Evolutionary conservation across 768 basidiomycete genomes (phyloP).

Genomic region (Epithele typhae): DNA sequence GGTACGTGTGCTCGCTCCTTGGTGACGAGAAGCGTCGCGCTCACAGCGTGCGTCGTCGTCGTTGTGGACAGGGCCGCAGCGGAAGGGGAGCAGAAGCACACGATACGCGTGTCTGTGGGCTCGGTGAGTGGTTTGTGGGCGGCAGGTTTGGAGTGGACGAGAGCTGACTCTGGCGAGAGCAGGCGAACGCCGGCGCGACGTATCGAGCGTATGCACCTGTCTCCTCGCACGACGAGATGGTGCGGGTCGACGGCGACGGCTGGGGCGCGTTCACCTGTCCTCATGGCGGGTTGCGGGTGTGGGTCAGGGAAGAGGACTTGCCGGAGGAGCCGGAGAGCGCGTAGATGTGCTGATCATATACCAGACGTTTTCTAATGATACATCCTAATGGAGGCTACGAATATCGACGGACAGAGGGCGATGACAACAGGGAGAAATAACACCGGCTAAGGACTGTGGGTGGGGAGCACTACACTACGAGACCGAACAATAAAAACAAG

Average conservation of each 20-base stretch:
- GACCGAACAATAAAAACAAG: too few species aligned
- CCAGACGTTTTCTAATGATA: too few species aligned
- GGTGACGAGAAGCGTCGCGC: too few species aligned
- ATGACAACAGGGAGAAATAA: too few species aligned
- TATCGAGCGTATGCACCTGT: conserved; percentile 47
- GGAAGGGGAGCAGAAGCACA: neutral
- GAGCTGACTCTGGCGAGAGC: neutral
- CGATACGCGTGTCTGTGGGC: conserved; percentile 65
- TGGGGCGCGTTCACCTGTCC: conserved; percentile 66
- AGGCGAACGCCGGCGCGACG: conserved; percentile 30
- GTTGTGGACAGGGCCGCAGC: neutral
- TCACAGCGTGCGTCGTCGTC: neutral
- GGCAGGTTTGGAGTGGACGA: too few species aligned
- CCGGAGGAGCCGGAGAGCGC: neutral
- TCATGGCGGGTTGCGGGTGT: conserved; percentile 53
- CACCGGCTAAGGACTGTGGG: too few species aligned
- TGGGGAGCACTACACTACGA: too few species aligned
- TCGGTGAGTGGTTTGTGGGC: conserved; percentile 19
- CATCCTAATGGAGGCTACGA: too few species aligned
- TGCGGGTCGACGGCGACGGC: conserved; percentile 48
- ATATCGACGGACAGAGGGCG: too few species aligned
- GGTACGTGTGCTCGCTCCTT: too few species aligned
- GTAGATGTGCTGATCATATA: too few species aligned
- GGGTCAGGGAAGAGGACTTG: conserved; percentile 32
- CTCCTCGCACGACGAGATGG: conserved; percentile 40